These are phyloP conservation scores for Mycena pura DNA, from an alignment of 768 basidiomycete species.

Conservation along the genomic window DNA sequence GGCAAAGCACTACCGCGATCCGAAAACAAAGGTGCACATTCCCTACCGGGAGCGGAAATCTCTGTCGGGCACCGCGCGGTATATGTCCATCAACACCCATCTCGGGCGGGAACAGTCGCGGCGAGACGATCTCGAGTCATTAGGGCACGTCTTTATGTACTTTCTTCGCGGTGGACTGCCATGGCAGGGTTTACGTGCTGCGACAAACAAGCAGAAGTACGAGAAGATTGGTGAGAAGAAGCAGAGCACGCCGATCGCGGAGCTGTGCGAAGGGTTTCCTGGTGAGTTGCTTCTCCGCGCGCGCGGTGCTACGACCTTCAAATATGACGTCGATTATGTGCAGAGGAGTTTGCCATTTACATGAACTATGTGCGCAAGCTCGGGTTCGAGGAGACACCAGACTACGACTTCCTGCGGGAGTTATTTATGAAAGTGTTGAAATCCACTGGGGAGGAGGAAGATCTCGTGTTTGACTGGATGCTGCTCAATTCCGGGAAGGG, in stretches of 20 bases:
- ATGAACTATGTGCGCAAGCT: constrained; percentile 99
- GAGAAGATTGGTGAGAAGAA: constrained; percentile 99
- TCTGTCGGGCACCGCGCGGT: constrained; percentile 93
- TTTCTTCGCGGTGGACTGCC: constrained; percentile 95
- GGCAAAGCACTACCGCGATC: constrained; percentile 99
- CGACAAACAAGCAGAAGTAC: constrained; percentile 99
- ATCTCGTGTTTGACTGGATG: constrained; percentile 98
- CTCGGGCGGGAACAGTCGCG: constrained; percentile 94
- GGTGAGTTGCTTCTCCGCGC: constrained; percentile 54
- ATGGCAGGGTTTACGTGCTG: constrained; percentile 97
- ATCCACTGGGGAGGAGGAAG: constrained; percentile 86
- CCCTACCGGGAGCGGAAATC: constrained; percentile 99
- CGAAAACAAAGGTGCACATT: constrained; percentile 96
- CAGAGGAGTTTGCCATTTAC: constrained; percentile 98
- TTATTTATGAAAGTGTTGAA: constrained; percentile 92
- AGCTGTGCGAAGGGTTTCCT: constrained; percentile 96
- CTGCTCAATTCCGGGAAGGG: constrained; percentile 91
- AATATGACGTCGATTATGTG: constrained; percentile 7
- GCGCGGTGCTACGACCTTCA: constrained; percentile 1
- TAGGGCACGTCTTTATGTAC: constrained; percentile 99
- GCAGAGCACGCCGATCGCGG: constrained; percentile 89
- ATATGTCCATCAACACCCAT: constrained; percentile 99
- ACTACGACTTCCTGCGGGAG: constrained; percentile 97
- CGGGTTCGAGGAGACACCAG: constrained; percentile 96
- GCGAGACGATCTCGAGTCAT: constrained; percentile 93